Percentiles rank a stretch among this genome's conserved stretches.
phyloP scores from a whole-genome alignment of 345 rosid genomes.

The Diplotaxis tenuifolia region DNA sequence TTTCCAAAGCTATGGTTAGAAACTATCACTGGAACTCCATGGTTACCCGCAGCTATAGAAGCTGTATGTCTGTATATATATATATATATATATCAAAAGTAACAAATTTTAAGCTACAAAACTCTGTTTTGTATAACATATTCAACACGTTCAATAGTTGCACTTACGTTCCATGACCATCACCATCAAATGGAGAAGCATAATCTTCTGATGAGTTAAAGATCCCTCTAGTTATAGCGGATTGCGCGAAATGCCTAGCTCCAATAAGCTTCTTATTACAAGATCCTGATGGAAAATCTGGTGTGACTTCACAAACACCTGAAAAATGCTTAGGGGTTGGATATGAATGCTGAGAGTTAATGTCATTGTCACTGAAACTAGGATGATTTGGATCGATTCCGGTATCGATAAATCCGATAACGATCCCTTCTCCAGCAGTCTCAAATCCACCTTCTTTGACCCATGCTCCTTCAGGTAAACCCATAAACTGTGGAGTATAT shows the following conservation, averaged over 20 bases:
- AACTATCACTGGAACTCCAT: conserved; percentile 82
- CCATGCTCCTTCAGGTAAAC: conserved; percentile 92
- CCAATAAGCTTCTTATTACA: conserved; percentile 92
- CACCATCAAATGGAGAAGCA: conserved; percentile 90
- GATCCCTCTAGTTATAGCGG: conserved; percentile 90
- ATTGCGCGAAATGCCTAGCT: conserved; percentile 92
- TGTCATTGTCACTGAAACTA: conserved; percentile 59
- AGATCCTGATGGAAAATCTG: conserved; percentile 92
- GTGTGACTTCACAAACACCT: conserved; percentile 88
- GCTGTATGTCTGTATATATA: conserved; percentile 78
- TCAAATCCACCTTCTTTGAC: conserved; percentile 66
- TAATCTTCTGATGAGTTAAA: conserved; percentile 86
- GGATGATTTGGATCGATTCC: conserved; percentile 92
- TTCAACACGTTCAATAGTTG: not conserved
- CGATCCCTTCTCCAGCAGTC: conserved; percentile 88
- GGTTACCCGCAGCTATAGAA: conserved; percentile 94
- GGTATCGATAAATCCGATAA: conserved; percentile 84
- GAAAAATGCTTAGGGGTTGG: conserved; percentile 76
- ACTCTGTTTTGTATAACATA: not conserved
- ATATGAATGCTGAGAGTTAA: conserved; percentile 52
- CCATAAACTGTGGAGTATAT: conserved; percentile 90
- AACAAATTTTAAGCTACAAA: conserved; percentile 6
- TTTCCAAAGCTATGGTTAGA: conserved; percentile 88
- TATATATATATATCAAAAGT: conserved; percentile 44
- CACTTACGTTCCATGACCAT: conserved; percentile 99